These are phyloP conservation scores for Colletotrichum magnum DNA, from an alignment of 2,329 filamentous ascomycete species.

Conservation along the genomic window DNA sequence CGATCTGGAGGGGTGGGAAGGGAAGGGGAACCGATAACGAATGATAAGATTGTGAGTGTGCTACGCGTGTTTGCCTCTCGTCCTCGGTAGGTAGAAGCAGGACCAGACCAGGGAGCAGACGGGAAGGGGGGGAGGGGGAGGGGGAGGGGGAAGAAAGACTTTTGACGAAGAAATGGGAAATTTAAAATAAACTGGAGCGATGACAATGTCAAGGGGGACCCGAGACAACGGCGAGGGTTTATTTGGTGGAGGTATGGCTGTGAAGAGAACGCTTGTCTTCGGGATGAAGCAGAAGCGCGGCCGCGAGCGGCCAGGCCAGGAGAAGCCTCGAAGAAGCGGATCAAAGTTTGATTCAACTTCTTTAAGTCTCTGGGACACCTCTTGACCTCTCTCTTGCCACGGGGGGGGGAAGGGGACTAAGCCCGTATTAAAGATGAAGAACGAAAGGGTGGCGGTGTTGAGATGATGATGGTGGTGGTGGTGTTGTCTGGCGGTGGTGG, in stretches of 20 bases:
- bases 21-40: constrained; percentile 18
- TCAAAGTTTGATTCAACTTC: constrained; percentile 25
- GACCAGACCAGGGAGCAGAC: background rate
- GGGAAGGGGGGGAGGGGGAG: background rate
- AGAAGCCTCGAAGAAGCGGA: constrained; percentile 25
- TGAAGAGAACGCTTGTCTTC: background rate
- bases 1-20: constrained; percentile 25
- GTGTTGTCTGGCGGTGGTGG: constrained; percentile 13
- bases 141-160: constrained; percentile 1
- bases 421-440: constrained; percentile 22
- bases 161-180: constrained; percentile 7
- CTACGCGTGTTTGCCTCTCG: background rate
- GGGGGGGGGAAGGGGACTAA: constrained; percentile 10
- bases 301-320: constrained; percentile 28
- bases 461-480: constrained; percentile 11
- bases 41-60: background rate
- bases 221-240: constrained; percentile 37
- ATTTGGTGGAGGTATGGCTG: constrained; percentile 25
- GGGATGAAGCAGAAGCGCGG: background rate
- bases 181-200: constrained; percentile 21
- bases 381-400: constrained; percentile 8
- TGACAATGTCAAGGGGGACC: constrained; percentile 23
- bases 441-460: constrained; percentile 27
- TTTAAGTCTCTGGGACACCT: background rate
- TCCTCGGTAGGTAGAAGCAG: background rate